Evolutionary conservation across 768 basidiomycete species (phyloP).

Genomic region (Sarcodon sp.): DNA sequence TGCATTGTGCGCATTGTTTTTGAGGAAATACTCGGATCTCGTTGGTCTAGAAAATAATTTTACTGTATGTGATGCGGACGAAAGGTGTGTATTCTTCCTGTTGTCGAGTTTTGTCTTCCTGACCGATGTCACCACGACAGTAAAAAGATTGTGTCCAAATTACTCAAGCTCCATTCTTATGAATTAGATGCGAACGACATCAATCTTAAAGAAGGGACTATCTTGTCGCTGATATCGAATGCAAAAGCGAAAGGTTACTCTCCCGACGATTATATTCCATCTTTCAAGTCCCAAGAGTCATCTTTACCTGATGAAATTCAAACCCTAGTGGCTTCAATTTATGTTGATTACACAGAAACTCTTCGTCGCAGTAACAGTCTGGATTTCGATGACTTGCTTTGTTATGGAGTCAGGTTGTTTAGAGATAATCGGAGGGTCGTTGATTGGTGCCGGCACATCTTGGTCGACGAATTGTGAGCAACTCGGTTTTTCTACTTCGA

Average conservation of each 20-base stretch:
- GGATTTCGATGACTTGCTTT: constrained; percentile 80
- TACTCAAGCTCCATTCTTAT: constrained; percentile 45
- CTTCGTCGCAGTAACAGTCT: constrained; percentile 55
- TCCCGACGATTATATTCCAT: constrained; percentile 26
- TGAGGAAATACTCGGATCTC: constrained; percentile 47
- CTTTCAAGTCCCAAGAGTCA: too few species aligned
- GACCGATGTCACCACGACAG: constrained; percentile 19
- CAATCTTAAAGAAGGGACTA: constrained; percentile 37
- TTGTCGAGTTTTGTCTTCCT: not conserved
- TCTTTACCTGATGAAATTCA: not conserved
- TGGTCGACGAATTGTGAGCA: constrained; percentile 76
- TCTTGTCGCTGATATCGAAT: constrained; percentile 57
- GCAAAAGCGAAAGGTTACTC: constrained; percentile 49
- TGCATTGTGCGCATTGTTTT: constrained; percentile 56
- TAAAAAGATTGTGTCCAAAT: constrained; percentile 49
- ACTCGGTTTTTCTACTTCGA: not conserved
- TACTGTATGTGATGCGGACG: constrained; percentile 71
- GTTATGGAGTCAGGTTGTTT: constrained; percentile 63
- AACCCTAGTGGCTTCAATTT: constrained; percentile 35
- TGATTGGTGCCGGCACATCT: constrained; percentile 51
- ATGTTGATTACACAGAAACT: constrained; percentile 50
- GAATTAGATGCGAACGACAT: constrained; percentile 32
- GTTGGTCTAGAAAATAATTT: constrained; percentile 63
- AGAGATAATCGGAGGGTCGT: constrained; percentile 30
- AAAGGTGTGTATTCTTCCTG: constrained; percentile 35